Percentiles rank a stretch among this genome's conserved stretches.
phyloP scores from a whole-genome alignment of 1,284 basidiomycete species.

The Malassezia nana region DNA sequence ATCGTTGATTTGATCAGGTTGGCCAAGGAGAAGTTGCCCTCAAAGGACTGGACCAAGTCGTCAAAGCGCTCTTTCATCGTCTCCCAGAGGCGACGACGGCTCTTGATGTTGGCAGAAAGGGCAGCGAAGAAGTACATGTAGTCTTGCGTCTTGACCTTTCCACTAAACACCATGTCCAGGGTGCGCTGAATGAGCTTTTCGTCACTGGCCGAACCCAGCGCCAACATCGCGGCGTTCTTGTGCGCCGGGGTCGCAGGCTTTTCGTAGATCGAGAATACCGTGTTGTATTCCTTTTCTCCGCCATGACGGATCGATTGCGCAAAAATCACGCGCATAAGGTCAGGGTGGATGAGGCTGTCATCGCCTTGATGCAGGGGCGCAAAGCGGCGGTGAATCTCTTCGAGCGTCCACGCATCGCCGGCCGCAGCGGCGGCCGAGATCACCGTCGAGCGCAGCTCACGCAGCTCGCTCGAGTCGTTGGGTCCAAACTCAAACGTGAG shows the following conservation, averaged over 20 bases:
- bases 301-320: slow-evolving; percentile 58
- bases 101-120: slow-evolving; percentile 30
- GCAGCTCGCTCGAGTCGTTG: slow-evolving; percentile 61
- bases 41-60: slow-evolving; percentile 56
- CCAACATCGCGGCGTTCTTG: slow-evolving; percentile 44
- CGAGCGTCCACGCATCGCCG: slow-evolving; percentile 23
- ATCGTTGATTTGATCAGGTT: slow-evolving; percentile 53
- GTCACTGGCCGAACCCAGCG: slow-evolving; percentile 34
- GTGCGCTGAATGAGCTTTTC: slow-evolving; percentile 35
- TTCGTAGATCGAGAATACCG: slow-evolving; percentile 57
- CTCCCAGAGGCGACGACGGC: slow-evolving; percentile 39
- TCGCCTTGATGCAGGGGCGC: slow-evolving; percentile 62
- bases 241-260: slow-evolving; percentile 53
- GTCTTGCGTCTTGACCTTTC: slow-evolving; percentile 46
- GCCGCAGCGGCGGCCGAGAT: slow-evolving; percentile 58
- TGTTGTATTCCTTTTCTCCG: slow-evolving; percentile 61
- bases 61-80: slow-evolving; percentile 38
- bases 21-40: slow-evolving; percentile 28
- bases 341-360: slow-evolving; percentile 62
- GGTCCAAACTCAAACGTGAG: slow-evolving; percentile 68
- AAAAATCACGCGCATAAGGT: slow-evolving; percentile 24
- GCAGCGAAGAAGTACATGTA: slow-evolving; percentile 39
- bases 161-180: slow-evolving; percentile 24
- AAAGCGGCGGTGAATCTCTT: slow-evolving; percentile 64
- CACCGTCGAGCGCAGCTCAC: slow-evolving; percentile 65